phyloP scores from a whole-genome alignment of 257 asterid genomes.

The Nicotiana tomentosiformis region DNA sequence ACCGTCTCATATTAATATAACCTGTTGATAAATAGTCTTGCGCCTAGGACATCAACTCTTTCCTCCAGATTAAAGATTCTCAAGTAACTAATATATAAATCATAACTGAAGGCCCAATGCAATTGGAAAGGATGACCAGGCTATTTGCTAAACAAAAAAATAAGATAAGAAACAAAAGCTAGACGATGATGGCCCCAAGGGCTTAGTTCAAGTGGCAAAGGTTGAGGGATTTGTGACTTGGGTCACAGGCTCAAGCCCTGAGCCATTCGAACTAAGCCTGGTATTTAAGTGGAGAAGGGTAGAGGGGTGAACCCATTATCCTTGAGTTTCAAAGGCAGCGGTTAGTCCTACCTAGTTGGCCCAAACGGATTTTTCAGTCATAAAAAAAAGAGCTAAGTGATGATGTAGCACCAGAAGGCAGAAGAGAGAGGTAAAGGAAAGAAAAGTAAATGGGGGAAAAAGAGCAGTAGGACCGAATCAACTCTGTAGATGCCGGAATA shows the following conservation, averaged over 20 bases:
- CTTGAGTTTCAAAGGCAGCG: no score
- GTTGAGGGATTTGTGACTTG: no score
- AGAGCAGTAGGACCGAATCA: not conserved
- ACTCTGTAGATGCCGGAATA: not conserved
- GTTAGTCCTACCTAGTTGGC: no score
- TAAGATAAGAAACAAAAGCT: not conserved
- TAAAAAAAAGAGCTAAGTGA: not conserved
- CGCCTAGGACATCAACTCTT: not conserved
- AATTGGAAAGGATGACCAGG: not conserved
- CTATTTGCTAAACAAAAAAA: not conserved
- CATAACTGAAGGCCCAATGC: not conserved
- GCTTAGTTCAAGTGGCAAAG: no score
- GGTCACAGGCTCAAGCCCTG: no score
- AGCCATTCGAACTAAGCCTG: no score
- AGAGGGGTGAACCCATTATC: no score
- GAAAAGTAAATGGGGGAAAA: not conserved
- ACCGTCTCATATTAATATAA: not conserved
- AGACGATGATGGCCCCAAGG: not conserved
- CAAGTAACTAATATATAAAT: not conserved
- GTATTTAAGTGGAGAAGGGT: no score
- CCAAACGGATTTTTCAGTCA: no score
- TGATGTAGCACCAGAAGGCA: not conserved
- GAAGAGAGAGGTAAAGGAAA: not conserved
- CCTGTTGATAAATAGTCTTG: not conserved
- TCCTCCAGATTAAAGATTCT: not conserved